Evolutionary conservation across 2,329 filamentous ascomycete genomes (phyloP).

Genomic region (Coniochaeta ligniaria): DNA sequence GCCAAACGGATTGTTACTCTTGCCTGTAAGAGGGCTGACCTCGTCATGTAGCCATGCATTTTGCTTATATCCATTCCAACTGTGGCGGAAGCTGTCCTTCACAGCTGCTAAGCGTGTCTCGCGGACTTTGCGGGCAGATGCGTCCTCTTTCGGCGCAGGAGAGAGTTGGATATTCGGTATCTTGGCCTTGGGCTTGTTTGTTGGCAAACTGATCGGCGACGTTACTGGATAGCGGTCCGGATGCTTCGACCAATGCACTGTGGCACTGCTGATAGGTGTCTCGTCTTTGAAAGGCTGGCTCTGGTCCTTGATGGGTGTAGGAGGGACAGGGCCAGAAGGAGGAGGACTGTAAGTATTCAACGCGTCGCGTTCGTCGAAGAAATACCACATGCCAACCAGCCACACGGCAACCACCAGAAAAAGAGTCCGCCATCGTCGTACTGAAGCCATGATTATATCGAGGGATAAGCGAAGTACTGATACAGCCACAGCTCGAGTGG

Average conservation of each 20-base stretch:
- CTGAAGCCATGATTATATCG: not conserved
- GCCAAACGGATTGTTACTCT: slow-evolving; percentile 47
- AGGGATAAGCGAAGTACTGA: not conserved
- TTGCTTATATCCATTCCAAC: slow-evolving; percentile 53
- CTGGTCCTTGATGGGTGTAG: not conserved
- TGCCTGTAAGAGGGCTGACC: slow-evolving; percentile 46
- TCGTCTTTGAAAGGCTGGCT: slow-evolving; percentile 3
- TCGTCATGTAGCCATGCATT: slow-evolving; percentile 58
- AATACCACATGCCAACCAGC: slow-evolving; percentile 7
- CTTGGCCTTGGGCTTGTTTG: slow-evolving; percentile 29
- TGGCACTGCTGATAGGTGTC: not conserved
- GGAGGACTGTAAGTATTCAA: not conserved
- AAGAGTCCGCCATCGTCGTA: slow-evolving; percentile 2
- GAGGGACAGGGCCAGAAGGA: not conserved
- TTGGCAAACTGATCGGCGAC: slow-evolving; percentile 25
- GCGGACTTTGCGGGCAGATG: slow-evolving; percentile 23
- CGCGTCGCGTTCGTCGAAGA: not conserved
- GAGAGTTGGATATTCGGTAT: slow-evolving; percentile 57
- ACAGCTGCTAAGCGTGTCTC: slow-evolving; percentile 35
- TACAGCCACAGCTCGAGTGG: not conserved
- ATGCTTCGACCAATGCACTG: slow-evolving; percentile 21
- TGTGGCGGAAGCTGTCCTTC: slow-evolving; percentile 42
- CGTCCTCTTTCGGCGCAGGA: slow-evolving; percentile 38
- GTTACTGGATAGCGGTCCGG: slow-evolving; percentile 26
- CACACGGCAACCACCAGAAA: slow-evolving; percentile 2